A percentile compares a stretch with the other conserved stretches of the same genome.
Evolutionary conservation across 2,329 filamentous ascomycete species (phyloP).

Genomic region (Parascedosporium putredinis): DNA sequence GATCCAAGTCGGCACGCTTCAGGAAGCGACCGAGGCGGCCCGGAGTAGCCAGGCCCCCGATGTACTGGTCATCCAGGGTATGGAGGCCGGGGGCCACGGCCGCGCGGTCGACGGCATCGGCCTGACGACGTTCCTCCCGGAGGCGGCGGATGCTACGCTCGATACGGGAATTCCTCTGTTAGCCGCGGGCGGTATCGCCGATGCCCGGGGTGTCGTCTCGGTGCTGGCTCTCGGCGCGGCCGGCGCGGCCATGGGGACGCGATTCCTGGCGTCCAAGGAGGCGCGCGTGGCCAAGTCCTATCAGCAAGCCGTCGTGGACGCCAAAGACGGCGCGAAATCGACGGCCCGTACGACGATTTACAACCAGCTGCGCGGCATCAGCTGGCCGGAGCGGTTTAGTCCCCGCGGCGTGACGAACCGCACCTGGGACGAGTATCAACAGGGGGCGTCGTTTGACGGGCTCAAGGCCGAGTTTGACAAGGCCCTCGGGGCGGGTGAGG

Average conservation of each 20-base stretch:
- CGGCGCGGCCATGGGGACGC: slow-evolving; percentile 52
- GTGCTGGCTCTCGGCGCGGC: slow-evolving; percentile 39
- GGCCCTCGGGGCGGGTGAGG: slow-evolving; percentile 26
- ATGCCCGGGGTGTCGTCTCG: slow-evolving; percentile 42
- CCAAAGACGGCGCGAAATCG: slow-evolving; percentile 25
- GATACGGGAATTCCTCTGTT: slow-evolving; percentile 28
- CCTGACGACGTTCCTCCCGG: slow-evolving; percentile 38
- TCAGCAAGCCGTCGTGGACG: slow-evolving; percentile 29
- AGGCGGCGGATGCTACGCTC: slow-evolving; percentile 29
- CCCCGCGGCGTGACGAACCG: slow-evolving; percentile 28
- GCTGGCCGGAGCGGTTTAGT: slow-evolving; percentile 30
- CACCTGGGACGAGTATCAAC: slow-evolving; percentile 28
- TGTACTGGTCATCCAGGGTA: slow-evolving; percentile 40
- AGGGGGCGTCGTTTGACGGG: slow-evolving; percentile 32
- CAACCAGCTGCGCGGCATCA: slow-evolving; percentile 31
- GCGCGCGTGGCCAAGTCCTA: slow-evolving; percentile 29
- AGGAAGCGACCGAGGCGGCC: slow-evolving; percentile 33
- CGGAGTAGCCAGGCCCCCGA: slow-evolving; percentile 28
- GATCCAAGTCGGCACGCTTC: slow-evolving; percentile 40
- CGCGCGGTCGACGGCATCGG: slow-evolving; percentile 31
- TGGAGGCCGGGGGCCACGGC: slow-evolving; percentile 44
- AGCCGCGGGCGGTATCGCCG: slow-evolving; percentile 43
- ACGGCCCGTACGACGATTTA: slow-evolving; percentile 33
- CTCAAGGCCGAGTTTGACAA: too few species aligned
- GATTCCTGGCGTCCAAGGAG: slow-evolving; percentile 43